These are phyloP conservation scores for Tolypocladium guangdongense DNA, from an alignment of 2,329 filamentous ascomycete species.

Conservation along the genomic window DNA sequence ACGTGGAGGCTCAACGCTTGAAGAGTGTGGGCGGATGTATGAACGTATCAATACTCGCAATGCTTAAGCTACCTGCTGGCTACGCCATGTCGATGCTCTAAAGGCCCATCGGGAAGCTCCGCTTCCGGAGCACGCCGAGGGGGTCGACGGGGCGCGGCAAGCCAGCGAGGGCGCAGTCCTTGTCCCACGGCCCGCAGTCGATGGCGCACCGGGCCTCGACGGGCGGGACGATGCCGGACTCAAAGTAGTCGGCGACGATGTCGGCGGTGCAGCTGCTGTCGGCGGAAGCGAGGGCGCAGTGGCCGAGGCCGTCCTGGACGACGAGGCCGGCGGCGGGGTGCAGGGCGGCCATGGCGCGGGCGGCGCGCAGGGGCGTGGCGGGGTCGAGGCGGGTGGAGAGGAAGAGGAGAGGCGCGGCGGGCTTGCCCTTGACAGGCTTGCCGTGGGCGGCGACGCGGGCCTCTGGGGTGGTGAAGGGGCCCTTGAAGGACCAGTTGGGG, in stretches of 20 bases:
- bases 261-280: slow-evolving; percentile 11
- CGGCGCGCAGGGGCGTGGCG: slow-evolving; percentile 31
- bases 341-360: slow-evolving; percentile 15
- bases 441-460: slow-evolving; percentile 2
- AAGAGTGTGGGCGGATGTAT: background rate
- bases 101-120: background rate
- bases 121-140: background rate
- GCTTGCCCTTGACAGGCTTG: slow-evolving; percentile 14
- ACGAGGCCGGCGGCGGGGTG: slow-evolving; percentile 18
- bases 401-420: slow-evolving; percentile 32
- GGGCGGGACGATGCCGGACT: slow-evolving; percentile 15
- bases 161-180: background rate
- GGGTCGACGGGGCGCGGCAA: background rate
- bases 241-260: slow-evolving; percentile 16
- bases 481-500: slow-evolving; percentile 28
- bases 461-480: slow-evolving; percentile 19
- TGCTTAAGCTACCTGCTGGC: background rate
- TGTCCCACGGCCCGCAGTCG: slow-evolving; percentile 10
- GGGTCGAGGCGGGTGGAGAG: slow-evolving; percentile 32
- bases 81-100: background rate
- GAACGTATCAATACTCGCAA: background rate
- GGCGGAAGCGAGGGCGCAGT: slow-evolving; percentile 8
- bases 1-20: no score
- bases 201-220: slow-evolving; percentile 4
- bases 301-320: slow-evolving; percentile 18